phyloP scores from a whole-genome alignment of 225 moss, liverwort and hornwort species.

The Pseudoscleropodium purum region DNA sequence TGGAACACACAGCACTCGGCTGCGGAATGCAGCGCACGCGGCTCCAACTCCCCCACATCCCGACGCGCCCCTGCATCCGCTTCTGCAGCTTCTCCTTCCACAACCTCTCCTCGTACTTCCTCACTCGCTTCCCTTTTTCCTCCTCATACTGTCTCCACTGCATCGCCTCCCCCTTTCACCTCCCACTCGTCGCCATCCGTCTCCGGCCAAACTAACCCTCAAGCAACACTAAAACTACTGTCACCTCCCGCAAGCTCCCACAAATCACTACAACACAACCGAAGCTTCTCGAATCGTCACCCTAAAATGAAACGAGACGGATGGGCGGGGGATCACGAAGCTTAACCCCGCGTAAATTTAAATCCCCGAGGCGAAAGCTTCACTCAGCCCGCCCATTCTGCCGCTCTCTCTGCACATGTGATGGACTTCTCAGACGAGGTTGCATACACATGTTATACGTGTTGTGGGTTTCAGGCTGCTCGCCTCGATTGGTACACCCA shows the following conservation, averaged over 20 bases:
- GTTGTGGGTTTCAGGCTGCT: not conserved
- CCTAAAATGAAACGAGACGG: not conserved
- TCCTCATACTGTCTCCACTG: slow-evolving; percentile 28
- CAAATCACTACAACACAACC: not conserved
- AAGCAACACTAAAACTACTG: not conserved
- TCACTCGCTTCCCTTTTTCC: slow-evolving; percentile 16
- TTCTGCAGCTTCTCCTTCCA: not conserved
- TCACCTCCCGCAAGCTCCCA: not conserved
- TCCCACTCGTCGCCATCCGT: not conserved
- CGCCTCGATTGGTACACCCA: not conserved
- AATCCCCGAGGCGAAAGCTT: not conserved
- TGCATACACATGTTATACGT: not conserved
- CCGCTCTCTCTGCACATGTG: not conserved
- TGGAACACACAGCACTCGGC: slow-evolving; percentile 52
- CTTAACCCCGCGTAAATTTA: not conserved
- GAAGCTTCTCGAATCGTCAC: not conserved
- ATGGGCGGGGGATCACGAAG: not conserved
- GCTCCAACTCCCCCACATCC: slow-evolving; percentile 36
- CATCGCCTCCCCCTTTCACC: slow-evolving; percentile 11
- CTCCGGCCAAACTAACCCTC: not conserved
- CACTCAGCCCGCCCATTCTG: not conserved
- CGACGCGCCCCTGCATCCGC: not conserved
- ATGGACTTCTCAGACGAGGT: not conserved
- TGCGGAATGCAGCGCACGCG: slow-evolving; percentile 44
- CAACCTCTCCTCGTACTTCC: not conserved